These are phyloP conservation scores for Aspergillus bridgeri DNA, from an alignment of 495 filamentous ascomycete species.

Conservation along the genomic window DNA sequence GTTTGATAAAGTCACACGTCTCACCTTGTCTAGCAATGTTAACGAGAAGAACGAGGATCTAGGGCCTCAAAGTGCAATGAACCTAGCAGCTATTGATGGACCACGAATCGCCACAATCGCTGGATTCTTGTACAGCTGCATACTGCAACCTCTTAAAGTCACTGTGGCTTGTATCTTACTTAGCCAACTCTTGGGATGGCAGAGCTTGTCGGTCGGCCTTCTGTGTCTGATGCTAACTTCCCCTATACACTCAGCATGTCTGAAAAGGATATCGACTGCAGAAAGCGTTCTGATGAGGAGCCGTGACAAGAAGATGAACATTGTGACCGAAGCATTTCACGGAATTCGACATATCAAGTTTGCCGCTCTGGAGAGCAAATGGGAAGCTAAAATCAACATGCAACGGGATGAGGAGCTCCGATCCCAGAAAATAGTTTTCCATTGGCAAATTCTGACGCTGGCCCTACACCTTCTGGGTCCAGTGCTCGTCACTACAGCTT, in stretches of 20 bases:
- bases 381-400: conserved; percentile 61
- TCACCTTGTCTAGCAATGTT: neutral
- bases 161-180: conserved; percentile 58
- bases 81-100: conserved; percentile 66
- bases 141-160: conserved; percentile 48
- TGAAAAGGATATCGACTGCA: conserved; percentile 55
- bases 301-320: conserved; percentile 64
- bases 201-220: conserved; percentile 58
- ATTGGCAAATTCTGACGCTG: conserved; percentile 39
- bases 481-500: conserved; percentile 62
- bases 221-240: conserved; percentile 52
- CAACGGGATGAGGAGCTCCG: conserved; percentile 57
- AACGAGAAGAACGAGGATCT: neutral
- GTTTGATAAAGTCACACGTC: neutral
- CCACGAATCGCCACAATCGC: conserved; percentile 60
- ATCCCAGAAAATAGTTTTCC: conserved; percentile 57
- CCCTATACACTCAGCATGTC: conserved; percentile 60
- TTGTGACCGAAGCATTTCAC: conserved; percentile 67
- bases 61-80: conserved; percentile 58
- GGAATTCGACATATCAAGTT: conserved; percentile 79
- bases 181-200: conserved; percentile 60
- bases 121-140: conserved; percentile 48
- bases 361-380: conserved; percentile 65
- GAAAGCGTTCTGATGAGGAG: conserved; percentile 64
- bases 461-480: conserved; percentile 63